Conservation (phyloP, 495 filamentous ascomycete genomes). For the Margaritispora aquatica region DNA sequence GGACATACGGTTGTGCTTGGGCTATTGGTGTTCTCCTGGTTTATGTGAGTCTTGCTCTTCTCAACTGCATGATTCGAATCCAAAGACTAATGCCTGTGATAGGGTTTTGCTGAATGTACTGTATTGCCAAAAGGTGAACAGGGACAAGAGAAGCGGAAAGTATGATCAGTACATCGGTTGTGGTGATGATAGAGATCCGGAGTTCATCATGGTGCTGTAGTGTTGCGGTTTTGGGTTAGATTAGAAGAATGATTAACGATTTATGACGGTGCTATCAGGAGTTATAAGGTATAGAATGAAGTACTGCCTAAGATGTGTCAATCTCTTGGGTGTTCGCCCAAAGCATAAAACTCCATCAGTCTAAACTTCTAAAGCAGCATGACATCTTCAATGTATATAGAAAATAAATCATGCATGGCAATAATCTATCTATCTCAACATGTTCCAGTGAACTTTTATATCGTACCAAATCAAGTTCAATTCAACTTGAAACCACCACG, state of each 20-base stretch:
- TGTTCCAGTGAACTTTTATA: too few species aligned
- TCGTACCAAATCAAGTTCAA: too few species aligned
- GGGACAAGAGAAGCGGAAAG: constrained; percentile 56
- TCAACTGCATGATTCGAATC: too few species aligned
- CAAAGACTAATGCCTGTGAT: too few species aligned
- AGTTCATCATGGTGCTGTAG: constrained; percentile 55
- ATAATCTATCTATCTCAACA: too few species aligned
- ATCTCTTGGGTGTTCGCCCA: too few species aligned
- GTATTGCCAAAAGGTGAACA: constrained; percentile 60
- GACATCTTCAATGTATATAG: too few species aligned
- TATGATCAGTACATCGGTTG: constrained; percentile 51
- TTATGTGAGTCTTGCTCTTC: constrained; percentile 46
- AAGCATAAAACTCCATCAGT: too few species aligned
- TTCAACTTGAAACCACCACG: constrained; percentile 3
- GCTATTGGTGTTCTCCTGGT: constrained; percentile 53
- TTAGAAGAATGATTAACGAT: not conserved
- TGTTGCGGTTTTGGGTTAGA: not conserved
- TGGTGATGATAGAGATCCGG: constrained; percentile 61
- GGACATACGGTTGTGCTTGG: constrained; percentile 56
- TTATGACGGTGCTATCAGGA: not conserved
- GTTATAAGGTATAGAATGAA: too few species aligned
- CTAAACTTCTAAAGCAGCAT: too few species aligned
- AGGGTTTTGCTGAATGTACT: constrained; percentile 59
- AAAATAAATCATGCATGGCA: too few species aligned
- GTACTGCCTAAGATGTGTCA: too few species aligned